A percentile compares a stretch with the other conserved stretches of the same genome.
Evolutionary conservation across 345 rosid species (phyloP).

Genomic region (Ricinus communis): DNA sequence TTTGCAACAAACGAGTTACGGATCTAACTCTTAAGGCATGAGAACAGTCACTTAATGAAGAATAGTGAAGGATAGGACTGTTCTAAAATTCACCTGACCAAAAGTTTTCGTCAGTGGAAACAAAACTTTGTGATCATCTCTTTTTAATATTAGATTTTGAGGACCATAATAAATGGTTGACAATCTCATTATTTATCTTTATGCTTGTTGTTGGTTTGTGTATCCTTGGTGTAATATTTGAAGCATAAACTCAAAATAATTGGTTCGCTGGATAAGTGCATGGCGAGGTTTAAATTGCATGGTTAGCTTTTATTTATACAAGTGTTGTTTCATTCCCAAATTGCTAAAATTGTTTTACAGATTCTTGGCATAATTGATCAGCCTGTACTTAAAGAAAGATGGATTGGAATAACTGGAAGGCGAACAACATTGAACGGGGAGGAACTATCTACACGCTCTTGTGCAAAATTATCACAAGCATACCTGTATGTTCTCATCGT

Average conservation of each 20-base stretch:
- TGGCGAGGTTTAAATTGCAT: not conserved
- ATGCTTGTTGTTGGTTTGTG: not conserved
- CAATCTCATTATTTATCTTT: not conserved
- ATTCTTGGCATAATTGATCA: conserved; percentile 92
- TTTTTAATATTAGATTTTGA: not conserved
- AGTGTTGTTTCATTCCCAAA: not conserved
- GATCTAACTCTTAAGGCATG: not conserved
- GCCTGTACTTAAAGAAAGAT: conserved; percentile 84
- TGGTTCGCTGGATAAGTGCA: not conserved
- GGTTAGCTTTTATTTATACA: not conserved
- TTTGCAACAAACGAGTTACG: not conserved
- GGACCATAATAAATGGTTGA: not conserved
- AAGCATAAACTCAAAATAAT: not conserved
- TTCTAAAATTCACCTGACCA: not conserved
- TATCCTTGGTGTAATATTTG: not conserved
- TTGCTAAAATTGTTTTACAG: conserved; percentile 30
- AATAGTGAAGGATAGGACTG: not conserved
- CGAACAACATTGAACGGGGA: conserved; percentile 70
- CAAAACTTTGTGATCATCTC: not conserved
- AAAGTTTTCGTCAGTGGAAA: not conserved
- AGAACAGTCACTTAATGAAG: not conserved
- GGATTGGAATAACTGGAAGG: conserved; percentile 85
- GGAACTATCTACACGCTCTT: conserved; percentile 68
- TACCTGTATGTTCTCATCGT: conserved; percentile 63
- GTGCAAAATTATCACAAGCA: conserved; percentile 67